Percentiles rank a stretch among this genome's conserved stretches.
Evolutionary conservation across 2,329 filamentous ascomycete species (phyloP).

Genomic region (Cephalotrichum gorgonifer): DNA sequence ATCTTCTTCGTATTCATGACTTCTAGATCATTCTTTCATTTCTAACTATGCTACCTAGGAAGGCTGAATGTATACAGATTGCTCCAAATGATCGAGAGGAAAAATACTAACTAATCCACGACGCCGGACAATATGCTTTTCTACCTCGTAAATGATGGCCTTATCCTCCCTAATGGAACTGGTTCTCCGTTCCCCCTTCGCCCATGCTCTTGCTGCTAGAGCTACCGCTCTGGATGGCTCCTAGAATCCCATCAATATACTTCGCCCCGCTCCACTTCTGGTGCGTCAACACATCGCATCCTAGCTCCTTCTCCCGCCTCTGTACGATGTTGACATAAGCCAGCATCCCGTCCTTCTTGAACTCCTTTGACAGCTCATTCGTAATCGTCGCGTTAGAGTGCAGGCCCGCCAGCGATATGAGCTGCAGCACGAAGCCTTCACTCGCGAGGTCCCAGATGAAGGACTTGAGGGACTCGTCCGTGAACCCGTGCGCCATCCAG

Average conservation of each 20-base stretch:
- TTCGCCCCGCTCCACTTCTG: constrained; percentile 69
- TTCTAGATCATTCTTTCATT: too few species aligned
- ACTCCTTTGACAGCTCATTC: constrained; percentile 67
- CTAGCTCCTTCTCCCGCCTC: constrained; percentile 77
- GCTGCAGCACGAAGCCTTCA: constrained; percentile 67
- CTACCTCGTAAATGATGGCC: not conserved
- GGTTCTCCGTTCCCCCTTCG: constrained; percentile 79
- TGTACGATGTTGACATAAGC: constrained; percentile 96
- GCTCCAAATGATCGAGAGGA: not conserved
- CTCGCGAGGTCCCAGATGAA: constrained; percentile 96
- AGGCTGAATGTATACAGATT: too few species aligned
- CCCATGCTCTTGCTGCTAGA: constrained; percentile 89
- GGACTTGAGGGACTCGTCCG: constrained; percentile 66
- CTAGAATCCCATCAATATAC: constrained; percentile 82
- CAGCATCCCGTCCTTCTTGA: constrained; percentile 89
- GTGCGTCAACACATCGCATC: constrained; percentile 87
- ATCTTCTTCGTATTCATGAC: too few species aligned
- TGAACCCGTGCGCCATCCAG: constrained; percentile 95
- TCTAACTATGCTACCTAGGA: too few species aligned
- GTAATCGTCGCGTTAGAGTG: constrained; percentile 56
- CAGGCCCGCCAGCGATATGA: constrained; percentile 55
- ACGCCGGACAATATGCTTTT: not conserved
- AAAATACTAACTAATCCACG: not conserved
- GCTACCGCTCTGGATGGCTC: constrained; percentile 84
- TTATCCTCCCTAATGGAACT: constrained; percentile 22